phyloP scores from a whole-genome alignment of 2,329 filamentous ascomycete species.

The Leptographium radiaticola region DNA sequence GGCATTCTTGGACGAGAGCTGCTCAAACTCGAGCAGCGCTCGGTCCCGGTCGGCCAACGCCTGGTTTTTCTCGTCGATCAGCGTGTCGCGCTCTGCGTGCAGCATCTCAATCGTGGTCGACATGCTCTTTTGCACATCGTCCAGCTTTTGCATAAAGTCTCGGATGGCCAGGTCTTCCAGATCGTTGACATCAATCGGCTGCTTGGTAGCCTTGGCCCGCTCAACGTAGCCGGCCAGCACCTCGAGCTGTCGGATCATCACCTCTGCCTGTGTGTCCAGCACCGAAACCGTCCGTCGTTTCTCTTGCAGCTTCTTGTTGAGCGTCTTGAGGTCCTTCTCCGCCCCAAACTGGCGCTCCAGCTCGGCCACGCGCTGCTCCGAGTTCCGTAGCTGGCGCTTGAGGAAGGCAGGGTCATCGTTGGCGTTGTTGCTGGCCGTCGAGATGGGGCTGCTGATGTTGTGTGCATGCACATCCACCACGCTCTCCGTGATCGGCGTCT shows the following conservation, averaged over 20 bases:
- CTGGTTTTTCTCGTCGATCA: constrained; percentile 74
- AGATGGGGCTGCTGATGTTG: constrained; percentile 61
- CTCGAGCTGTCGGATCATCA: constrained; percentile 85
- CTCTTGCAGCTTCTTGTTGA: constrained; percentile 79
- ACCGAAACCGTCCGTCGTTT: constrained; percentile 94
- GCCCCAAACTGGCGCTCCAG: constrained; percentile 65
- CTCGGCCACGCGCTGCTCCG: constrained; percentile 75
- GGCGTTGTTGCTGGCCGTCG: constrained; percentile 41
- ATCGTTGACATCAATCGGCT: constrained; percentile 65
- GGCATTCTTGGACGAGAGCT: constrained; percentile 84
- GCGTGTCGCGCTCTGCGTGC: constrained; percentile 60
- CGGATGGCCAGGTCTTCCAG: constrained; percentile 86
- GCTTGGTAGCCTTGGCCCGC: constrained; percentile 69
- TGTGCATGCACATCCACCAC: constrained; percentile 30
- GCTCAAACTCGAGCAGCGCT: constrained; percentile 89
- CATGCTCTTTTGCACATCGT: constrained; percentile 48
- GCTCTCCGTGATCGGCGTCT: constrained; percentile 49
- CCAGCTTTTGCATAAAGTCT: constrained; percentile 68
- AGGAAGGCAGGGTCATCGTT: constrained; percentile 51
- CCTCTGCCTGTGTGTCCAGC: constrained; percentile 85
- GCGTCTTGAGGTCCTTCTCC: constrained; percentile 54
- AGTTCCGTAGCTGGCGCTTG: constrained; percentile 64
- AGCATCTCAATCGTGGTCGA: constrained; percentile 44
- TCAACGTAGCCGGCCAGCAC: constrained; percentile 81
- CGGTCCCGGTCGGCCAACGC: constrained; percentile 81